Evolutionary conservation across 108 stramenopile species (phyloP), one percentile per base, ranked within the genome.

Genomic region (Pseudonitzschia pungens): DNA sequence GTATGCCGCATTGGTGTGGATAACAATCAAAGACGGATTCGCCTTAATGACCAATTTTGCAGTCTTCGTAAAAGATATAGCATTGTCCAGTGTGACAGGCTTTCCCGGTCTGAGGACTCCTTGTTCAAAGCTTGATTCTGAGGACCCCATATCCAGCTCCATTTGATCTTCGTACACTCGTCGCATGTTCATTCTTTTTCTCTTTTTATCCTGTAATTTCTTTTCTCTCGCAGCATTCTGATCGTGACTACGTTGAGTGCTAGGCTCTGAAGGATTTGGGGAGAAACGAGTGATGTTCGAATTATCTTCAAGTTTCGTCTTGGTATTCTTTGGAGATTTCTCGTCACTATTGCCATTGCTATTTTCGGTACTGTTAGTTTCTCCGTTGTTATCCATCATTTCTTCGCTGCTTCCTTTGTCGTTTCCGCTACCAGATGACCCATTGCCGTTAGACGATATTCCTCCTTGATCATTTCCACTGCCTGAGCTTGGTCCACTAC

Each of bases 1-100:
- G 65, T 77, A 91, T n/a, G 90, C 86, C 44, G 90, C 90, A 74
- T 91, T 91, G 8, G 84, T 65, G 63, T 91, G 77, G 8, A 88
- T 84, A 12, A 85, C 82, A 21, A 83, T 65, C 48, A 88, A 84
- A 29, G 89, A 85, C 27, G 87, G 82, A 12, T 48, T 44, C 0
- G 84, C 78, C 58, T 85, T 83, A 1, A 86, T 64, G 2, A 90
- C 76, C 16, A 65, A 87, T 87, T 87, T 83, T 54, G 90, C 71
- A 42, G 74, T 81, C 36, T 87, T 88, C 18, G 82, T 82, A 56
- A 91, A 85, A 0, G 82, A 83, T 20, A 91, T 76, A 18, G 85
- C 87, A 54, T 85, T 86, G 55, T 91, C 87, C 18, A 91, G 45
- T 3, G 86, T 82, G 20, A 83, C 75, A 10, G 82, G 83, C 48